Evolutionary conservation across 192 early-diverging fungal species (phyloP).

Genomic region (Haplosporangium gracile): DNA sequence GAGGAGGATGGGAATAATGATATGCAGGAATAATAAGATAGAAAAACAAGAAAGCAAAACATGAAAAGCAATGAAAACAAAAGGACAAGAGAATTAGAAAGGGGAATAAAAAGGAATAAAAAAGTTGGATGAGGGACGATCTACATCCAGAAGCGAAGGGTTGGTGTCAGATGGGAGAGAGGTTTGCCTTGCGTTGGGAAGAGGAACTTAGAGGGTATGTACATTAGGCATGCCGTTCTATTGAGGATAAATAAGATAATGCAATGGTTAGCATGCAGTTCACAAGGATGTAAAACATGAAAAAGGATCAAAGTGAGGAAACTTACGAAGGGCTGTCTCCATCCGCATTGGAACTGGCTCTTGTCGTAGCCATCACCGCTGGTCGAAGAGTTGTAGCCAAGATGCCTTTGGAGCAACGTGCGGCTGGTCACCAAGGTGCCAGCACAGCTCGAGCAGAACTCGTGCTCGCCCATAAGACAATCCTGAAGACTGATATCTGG

Average conservation of each 20-base stretch:
- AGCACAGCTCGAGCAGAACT: conserved; percentile 58
- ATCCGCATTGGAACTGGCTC: conserved; percentile 69
- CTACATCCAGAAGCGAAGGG: background rate
- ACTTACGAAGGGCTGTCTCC: conserved; percentile 71
- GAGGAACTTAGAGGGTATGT: conserved; percentile 41
- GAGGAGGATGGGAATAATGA: background rate
- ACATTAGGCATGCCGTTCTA: conserved; percentile 49
- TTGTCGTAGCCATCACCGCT: conserved; percentile 63
- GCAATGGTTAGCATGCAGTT: background rate
- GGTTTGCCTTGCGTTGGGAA: background rate
- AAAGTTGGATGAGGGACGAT: background rate
- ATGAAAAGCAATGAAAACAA: conserved; percentile 6
- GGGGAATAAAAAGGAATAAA: background rate
- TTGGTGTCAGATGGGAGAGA: background rate
- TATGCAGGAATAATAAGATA: background rate
- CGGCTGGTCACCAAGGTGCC: conserved; percentile 63
- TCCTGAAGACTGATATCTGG: conserved; percentile 70
- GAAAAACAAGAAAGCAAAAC: background rate
- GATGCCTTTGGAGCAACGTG: conserved; percentile 64
- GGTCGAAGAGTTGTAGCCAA: conserved; percentile 68
- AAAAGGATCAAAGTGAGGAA: background rate
- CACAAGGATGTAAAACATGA: background rate
- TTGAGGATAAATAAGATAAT: conserved; percentile 1
- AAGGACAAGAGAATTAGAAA: conserved; percentile 10
- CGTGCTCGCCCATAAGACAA: conserved; percentile 61